Evolutionary conservation across 2,329 filamentous ascomycete species (phyloP).

Genomic region (Colletotrichum lentis): DNA sequence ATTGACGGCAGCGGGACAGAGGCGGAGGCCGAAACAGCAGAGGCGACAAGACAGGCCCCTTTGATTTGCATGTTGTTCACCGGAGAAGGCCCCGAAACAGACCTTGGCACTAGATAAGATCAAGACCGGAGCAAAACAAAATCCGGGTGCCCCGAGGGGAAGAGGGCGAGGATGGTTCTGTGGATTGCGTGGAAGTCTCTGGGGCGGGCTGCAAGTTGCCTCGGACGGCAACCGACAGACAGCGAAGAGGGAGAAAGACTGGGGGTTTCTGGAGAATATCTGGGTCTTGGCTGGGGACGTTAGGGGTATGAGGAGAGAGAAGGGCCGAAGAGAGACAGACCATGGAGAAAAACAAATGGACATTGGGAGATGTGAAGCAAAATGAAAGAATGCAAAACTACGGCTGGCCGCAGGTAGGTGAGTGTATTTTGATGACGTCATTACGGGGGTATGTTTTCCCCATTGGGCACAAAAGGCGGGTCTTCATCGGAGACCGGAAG

Average conservation of each 20-base stretch:
- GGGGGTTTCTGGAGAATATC: slow-evolving; percentile 36
- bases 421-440: slow-evolving; percentile 22
- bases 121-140: neutral
- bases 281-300: slow-evolving; percentile 31
- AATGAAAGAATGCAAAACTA: neutral
- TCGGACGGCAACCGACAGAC: slow-evolving; percentile 35
- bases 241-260: slow-evolving; percentile 16
- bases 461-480: too few relatives aligned
- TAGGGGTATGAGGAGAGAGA: slow-evolving; percentile 25
- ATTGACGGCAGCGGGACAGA: slow-evolving; percentile 7
- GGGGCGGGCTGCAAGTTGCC: neutral
- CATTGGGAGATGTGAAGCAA: too few relatives aligned
- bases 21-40: slow-evolving; percentile 29
- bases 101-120: slow-evolving; percentile 2
- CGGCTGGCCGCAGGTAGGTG: neutral
- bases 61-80: slow-evolving; percentile 4
- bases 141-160: slow-evolving; percentile 33
- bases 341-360: neutral
- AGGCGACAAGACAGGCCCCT: neutral
- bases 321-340: slow-evolving; percentile 35
- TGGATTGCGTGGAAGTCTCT: neutral
- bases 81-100: slow-evolving; percentile 19
- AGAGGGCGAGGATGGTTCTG: neutral
- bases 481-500: neutral
- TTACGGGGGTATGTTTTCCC: neutral